These are phyloP conservation scores for Boletellus ananiceps DNA, from an alignment of 768 basidiomycete genomes.

Conservation along the genomic window DNA sequence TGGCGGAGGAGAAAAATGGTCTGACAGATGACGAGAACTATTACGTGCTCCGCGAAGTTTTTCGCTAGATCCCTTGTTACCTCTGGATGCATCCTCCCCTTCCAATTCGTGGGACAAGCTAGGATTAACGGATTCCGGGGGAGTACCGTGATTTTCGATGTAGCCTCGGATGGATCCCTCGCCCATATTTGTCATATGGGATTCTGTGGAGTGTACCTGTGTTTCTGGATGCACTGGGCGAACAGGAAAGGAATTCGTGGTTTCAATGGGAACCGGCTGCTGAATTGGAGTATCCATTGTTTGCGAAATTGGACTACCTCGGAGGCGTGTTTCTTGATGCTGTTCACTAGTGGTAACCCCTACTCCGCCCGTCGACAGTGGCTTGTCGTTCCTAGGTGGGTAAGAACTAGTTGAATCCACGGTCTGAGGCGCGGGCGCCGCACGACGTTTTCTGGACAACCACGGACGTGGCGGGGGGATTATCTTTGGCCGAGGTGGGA, in stretches of 20 bases:
- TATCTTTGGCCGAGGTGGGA: conserved; percentile 17
- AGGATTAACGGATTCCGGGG: conserved; percentile 8
- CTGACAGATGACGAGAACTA: neutral
- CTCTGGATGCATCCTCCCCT: conserved; percentile 9
- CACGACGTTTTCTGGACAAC: conserved; percentile 8
- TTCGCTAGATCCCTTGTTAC: conserved; percentile 6
- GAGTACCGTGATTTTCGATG: neutral
- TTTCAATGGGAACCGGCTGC: conserved; percentile 2
- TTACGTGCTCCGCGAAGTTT: conserved; percentile 8
- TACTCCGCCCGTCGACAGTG: neutral
- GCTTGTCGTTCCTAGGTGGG: neutral
- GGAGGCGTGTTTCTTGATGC: neutral
- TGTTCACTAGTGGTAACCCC: neutral
- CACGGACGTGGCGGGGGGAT: conserved; percentile 25
- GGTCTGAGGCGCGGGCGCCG: neutral
- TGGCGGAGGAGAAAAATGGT: conserved; percentile 13
- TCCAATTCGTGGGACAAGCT: conserved; percentile 2
- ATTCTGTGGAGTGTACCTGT: neutral
- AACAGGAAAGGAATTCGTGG: conserved; percentile 8
- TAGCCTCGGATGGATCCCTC: conserved; percentile 1
- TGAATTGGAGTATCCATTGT: conserved; percentile 8
- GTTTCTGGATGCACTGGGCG: conserved; percentile 8
- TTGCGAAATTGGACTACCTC: conserved; percentile 4
- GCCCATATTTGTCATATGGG: neutral
- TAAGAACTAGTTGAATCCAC: neutral